Base-by-base conservation (phyloP, 495 filamentous ascomycete species). In the Annulohypoxylon bovei region DNA sequence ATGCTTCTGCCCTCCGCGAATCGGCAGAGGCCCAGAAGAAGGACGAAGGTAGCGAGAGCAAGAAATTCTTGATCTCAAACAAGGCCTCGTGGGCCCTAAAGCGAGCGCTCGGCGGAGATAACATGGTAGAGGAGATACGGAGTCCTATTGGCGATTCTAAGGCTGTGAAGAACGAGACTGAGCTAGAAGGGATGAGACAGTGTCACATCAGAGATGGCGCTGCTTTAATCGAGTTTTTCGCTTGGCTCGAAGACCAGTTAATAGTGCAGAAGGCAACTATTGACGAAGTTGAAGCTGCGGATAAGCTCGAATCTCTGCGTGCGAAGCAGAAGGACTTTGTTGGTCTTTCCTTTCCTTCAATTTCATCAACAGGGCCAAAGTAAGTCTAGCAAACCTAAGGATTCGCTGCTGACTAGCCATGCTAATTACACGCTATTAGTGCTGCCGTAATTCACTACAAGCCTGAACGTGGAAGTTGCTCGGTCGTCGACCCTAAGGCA, bases 391-490 rank as follows among this genome's bases (percentile, higher is more conserved):
- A 46, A 52, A 25, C 8, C 18, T 18, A 0, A 2, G 2, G 28
- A 8, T 35, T 23, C 25, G 7, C 8, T 8, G 8, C 4, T 8
- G 9, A 11, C 20, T 23, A 59, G 28, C 64, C 73, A 3, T 53
- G 20, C 63, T 68, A 75, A 75, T n/a, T 8, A 22, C 40, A 23
- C 6, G 9, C 16, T 35, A 27, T 25, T 20, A 84, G 81, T 61
- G 95, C 94, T 33, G 96, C 96, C 2, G 88, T 99, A 16, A 98
- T 99, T 49, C 96, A 99, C 78, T 99, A 99, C 82, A 95, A 93
- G 73, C 96, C 96, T 0, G 92, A 97, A 73, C 86, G 86, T 56
- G 93, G 92, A 55, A 88, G 82, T 66, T 98, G 96, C 80, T 85
- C 93, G 37, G 84, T 86, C 40, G 92, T 99, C 69, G 94, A 99